Base-by-base conservation (phyloP, 2,329 filamentous ascomycete species). In the Penicillium sp. region DNA sequence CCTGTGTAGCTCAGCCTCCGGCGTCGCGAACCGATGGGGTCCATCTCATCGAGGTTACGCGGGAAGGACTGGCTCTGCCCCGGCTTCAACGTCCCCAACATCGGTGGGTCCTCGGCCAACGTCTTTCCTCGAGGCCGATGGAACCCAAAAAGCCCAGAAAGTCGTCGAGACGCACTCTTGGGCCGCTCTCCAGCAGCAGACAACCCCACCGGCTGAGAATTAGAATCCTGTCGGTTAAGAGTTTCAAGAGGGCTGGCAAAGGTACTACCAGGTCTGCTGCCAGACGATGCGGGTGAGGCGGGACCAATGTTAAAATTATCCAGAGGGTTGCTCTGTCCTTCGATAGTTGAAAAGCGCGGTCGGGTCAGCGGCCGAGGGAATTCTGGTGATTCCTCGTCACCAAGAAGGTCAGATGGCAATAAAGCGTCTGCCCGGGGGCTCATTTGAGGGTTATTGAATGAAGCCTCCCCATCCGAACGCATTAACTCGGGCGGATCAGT, bases 21-120 rank as follows among this genome's bases (percentile, higher is more conserved):
- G 55, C 81, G 79, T 56, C 80, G 78, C 24, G 76, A 74, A 10
- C 79, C 80, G 44, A 79, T 78, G 4, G 81, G 76, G 63, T 85
- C 83, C 41, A 81, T 70, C 9, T 86, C 82, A 50, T 80, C 78
- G 35, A 78, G 50, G 61, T 82, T 80, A 37, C 85, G 79, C 14
- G 86, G 86, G 68, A 88, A 82, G n/a, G 85, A 88, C 62, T 87
- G 85, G 60, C 85, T 87, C 61, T 88, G 85, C 0, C 81, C 79
- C 50, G 82, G 75, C 63, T 86, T 86, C 61, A 87, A 70, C n/a
- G 82, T 82, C 16, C 85, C 85, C 33, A 87, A 68, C 40, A 81
- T 71, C 43, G 84, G 84, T 3, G 85, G 83, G 35, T 87, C 83
- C 62, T 86, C 83, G 2, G 82, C 81, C 37, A 83, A 73, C 0